A percentile compares a stretch with the other conserved stretches of the same genome.
These are phyloP conservation scores for Vigna mungo DNA, from an alignment of 306 rosid species.

Conservation along the genomic window DNA sequence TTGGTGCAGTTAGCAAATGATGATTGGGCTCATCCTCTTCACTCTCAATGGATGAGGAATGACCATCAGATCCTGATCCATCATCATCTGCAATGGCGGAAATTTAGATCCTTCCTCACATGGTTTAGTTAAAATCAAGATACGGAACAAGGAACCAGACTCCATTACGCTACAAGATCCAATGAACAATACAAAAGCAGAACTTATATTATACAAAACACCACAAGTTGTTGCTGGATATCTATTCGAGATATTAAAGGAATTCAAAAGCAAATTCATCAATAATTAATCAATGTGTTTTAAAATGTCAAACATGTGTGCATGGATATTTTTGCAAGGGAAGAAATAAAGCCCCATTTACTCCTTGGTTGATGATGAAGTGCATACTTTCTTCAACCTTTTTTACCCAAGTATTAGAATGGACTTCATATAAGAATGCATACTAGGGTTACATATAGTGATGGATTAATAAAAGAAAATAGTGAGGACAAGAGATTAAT, in stretches of 20 bases:
- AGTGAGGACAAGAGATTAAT: too few species aligned
- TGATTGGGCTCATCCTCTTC: conserved; percentile 76
- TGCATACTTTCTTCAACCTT: background rate
- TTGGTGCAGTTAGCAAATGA: conserved; percentile 62
- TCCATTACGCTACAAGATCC: conserved; percentile 14
- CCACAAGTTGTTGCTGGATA: conserved; percentile 12
- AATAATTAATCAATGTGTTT: conserved; percentile 10
- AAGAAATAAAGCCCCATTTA: conserved; percentile 14
- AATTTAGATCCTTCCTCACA: conserved; percentile 6
- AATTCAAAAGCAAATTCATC: conserved; percentile 20
- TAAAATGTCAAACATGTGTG: conserved; percentile 3
- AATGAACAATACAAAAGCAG: conserved; percentile 9
- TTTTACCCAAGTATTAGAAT: conserved; percentile 3
- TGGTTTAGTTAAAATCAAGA: conserved; percentile 27
- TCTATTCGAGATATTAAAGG: conserved; percentile 12
- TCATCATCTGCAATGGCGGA: conserved; percentile 71
- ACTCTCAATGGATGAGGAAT: conserved; percentile 60
- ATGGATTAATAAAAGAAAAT: too few species aligned
- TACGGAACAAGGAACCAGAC: conserved; percentile 1
- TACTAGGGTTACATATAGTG: background rate
- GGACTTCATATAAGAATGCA: conserved; percentile 25
- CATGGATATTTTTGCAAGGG: conserved; percentile 12
- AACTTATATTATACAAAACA: conserved; percentile 26
- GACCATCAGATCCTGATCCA: conserved; percentile 67
- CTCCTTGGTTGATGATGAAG: background rate